Conservation (phyloP, 1,139 yeast genomes). For the Pichia sp. region DNA sequence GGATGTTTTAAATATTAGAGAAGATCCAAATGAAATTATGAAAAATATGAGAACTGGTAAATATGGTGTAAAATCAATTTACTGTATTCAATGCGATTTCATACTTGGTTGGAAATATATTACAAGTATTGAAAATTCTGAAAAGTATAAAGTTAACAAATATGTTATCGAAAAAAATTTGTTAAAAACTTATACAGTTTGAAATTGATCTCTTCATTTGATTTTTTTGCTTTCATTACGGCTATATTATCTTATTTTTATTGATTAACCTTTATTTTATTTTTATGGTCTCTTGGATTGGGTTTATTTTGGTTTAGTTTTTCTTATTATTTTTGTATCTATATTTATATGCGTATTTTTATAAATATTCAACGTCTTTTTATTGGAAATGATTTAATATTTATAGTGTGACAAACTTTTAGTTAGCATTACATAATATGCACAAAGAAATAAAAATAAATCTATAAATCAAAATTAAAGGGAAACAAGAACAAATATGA, state of each 20-base stretch:
- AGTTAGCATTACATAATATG: neutral
- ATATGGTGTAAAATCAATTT: constrained; percentile 57
- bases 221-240: neutral
- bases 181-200: constrained; percentile 6
- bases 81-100: constrained; percentile 58
- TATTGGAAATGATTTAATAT: neutral
- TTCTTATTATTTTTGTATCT: neutral
- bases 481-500: neutral
- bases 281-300: neutral
- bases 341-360: neutral
- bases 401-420: neutral
- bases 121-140: constrained; percentile 46
- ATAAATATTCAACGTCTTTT: neutral
- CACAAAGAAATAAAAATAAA: neutral
- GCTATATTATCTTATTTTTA: neutral
- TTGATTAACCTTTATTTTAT: neutral
- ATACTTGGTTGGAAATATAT: constrained; percentile 77
- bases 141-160: constrained; percentile 72
- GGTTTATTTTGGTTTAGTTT: neutral
- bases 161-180: constrained; percentile 56
- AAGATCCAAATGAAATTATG: constrained; percentile 25
- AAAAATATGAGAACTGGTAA: constrained; percentile 64
- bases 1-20: constrained; percentile 39
- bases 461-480: neutral
- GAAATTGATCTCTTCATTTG: neutral